Percentiles rank a stretch among this genome's conserved stretches.
Evolutionary conservation across 2,329 filamentous ascomycete species (phyloP).

Genomic region (Clarireedia hainanense): DNA sequence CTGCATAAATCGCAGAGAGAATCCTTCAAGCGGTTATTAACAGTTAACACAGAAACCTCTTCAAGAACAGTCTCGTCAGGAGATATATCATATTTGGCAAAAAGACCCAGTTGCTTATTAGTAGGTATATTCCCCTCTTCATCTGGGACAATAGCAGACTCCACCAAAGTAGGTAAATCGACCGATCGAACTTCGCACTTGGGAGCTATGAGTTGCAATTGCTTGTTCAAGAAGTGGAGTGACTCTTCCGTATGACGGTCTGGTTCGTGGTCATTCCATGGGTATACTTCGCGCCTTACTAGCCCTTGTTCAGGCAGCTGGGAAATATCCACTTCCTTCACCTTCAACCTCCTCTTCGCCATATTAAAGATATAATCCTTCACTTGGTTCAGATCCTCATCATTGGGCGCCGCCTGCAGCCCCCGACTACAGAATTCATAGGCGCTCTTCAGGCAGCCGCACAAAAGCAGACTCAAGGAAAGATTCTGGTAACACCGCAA

Average conservation of each 20-base stretch:
- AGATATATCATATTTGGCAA: slow-evolving; percentile 73
- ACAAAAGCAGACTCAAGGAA: slow-evolving; percentile 50
- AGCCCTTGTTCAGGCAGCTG: slow-evolving; percentile 61
- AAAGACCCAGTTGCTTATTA: slow-evolving; percentile 78
- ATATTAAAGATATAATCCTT: slow-evolving; percentile 46
- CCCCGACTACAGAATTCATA: slow-evolving; percentile 58
- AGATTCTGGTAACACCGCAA: slow-evolving; percentile 52
- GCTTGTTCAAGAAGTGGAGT: slow-evolving; percentile 62
- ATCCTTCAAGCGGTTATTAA: slow-evolving; percentile 81
- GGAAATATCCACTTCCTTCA: slow-evolving; percentile 39
- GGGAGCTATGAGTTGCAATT: slow-evolving; percentile 62
- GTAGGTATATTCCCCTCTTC: slow-evolving; percentile 45
- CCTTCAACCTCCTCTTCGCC: slow-evolving; percentile 39
- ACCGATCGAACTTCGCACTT: slow-evolving; percentile 75
- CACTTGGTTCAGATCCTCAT: slow-evolving; percentile 47
- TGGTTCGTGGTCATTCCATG: slow-evolving; percentile 60
- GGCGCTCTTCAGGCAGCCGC: slow-evolving; percentile 62
- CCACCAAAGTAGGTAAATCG: slow-evolving; percentile 60
- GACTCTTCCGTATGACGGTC: slow-evolving; percentile 64
- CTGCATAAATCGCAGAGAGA: slow-evolving; percentile 87
- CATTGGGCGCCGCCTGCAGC: slow-evolving; percentile 44
- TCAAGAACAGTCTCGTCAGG: slow-evolving; percentile 69
- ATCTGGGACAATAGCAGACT: slow-evolving; percentile 41
- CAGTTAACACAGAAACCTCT: slow-evolving; percentile 81
- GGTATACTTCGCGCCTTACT: slow-evolving; percentile 64